phyloP scores from a whole-genome alignment of 2,329 filamentous ascomycete species.

The Purpureocillium takamizusanense region DNA sequence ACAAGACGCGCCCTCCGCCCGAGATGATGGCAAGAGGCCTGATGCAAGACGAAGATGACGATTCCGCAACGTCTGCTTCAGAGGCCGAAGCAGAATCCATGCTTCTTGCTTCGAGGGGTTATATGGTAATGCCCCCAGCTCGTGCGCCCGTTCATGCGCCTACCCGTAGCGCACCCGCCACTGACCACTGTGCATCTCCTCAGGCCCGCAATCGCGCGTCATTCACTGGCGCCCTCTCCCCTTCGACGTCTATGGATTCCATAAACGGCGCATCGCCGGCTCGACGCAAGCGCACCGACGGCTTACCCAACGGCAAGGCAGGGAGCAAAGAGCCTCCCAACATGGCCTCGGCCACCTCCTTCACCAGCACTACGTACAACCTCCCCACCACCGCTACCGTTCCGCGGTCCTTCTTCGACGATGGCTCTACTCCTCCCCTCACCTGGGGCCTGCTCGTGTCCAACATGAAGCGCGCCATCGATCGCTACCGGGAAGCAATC shows the following conservation, averaged over 20 bases:
- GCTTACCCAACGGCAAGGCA: slow-evolving; percentile 31
- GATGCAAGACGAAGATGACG: slow-evolving; percentile 79
- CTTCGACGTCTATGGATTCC: slow-evolving; percentile 86
- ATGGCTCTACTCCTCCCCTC: slow-evolving; percentile 67
- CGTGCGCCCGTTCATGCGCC: too few relatives aligned
- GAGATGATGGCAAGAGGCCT: slow-evolving; percentile 84
- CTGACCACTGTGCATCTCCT: background rate
- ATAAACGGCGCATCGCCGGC: slow-evolving; percentile 61
- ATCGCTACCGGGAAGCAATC: slow-evolving; percentile 85
- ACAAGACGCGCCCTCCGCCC: slow-evolving; percentile 79
- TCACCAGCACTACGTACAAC: slow-evolving; percentile 49
- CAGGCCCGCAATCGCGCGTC: slow-evolving; percentile 58
- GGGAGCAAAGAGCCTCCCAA: slow-evolving; percentile 36
- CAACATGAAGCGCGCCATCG: slow-evolving; percentile 87
- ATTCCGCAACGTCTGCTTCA: slow-evolving; percentile 74
- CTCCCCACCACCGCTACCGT: slow-evolving; percentile 51
- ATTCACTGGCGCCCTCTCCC: slow-evolving; percentile 64
- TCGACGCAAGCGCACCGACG: slow-evolving; percentile 48
- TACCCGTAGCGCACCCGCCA: too few relatives aligned
- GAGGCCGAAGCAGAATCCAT: slow-evolving; percentile 70
- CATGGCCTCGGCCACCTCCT: slow-evolving; percentile 51
- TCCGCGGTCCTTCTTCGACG: slow-evolving; percentile 83
- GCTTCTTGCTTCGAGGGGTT: slow-evolving; percentile 59
- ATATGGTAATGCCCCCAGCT: slow-evolving; percentile 44
- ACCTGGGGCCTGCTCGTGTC: slow-evolving; percentile 86